Base-by-base conservation (phyloP, 345 rosid species). In the Populus ilicifolia region DNA sequence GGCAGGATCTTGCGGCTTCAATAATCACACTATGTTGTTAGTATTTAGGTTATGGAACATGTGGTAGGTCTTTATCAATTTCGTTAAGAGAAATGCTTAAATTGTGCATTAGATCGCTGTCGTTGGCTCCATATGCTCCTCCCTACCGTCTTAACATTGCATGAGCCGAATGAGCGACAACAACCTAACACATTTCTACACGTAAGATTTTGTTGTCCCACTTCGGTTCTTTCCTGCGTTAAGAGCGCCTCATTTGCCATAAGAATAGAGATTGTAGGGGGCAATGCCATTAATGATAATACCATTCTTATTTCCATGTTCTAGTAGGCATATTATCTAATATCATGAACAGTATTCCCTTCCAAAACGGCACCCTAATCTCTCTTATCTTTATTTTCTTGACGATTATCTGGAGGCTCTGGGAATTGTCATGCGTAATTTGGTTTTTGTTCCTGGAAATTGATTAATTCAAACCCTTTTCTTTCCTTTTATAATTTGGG, bases 81-180 rank as follows among this genome's bases (percentile, higher is more conserved):
- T 76, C 56, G 56, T 54, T 23, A 17, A 54, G 67, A 66, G 76
- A 56, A 70, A 59, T 48, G 56, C 69, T 76, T 71, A 44, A 21
- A 74, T 44, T 56, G 43, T 67, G 62, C 38, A 63, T 69, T 11
- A 8, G 20, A 76, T 72, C 75, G 67, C 76, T 73, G 67, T 83
- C 77, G 67, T 21, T 71, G 79, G 72, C 83, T 80, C 80, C 86
- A 61, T 80, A 41, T 48, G 72, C 62, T 75, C 62, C 77, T 74
- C 79, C 65, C 81, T 10, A 66, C 74, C 69, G 56, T 71, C 79
- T 68, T 80, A 18, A 77, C 8, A 30, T 77, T 71, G 56, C 77
- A 48, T 61, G 75, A 77, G 75, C 77, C 80, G 64, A 73, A 69
- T 63, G 69, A 33, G 50, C 65, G 27, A 67, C 79, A 73, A 73